Base-by-base conservation (phyloP, 148 eudicot species). In the Rhododendron molle region DNA sequence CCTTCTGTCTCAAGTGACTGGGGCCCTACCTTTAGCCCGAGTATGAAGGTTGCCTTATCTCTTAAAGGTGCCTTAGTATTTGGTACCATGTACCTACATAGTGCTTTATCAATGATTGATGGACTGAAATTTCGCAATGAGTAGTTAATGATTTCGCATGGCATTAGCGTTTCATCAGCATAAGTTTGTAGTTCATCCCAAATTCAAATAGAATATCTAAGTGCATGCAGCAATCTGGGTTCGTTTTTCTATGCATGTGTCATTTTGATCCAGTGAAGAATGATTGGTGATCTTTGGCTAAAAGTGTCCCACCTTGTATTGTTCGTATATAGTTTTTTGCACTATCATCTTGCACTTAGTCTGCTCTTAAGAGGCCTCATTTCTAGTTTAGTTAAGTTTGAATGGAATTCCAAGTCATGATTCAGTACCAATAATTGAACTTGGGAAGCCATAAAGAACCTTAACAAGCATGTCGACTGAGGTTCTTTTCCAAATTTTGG, bases 251-350 rank as follows among this genome's bases (percentile, higher is more conserved):
- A 60, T 54, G 78, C 49, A 46, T 30, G 73, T 54, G 30, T n/a
- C 21, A 78, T 3, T 85, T 60, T 62, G 60, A 77, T 74, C 76
- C 12, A 85, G 9, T 60, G 86, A 74, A 58, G 58, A 30, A 73
- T 60, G 76, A 79, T 81, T 58, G 47, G n/a, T 71, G 50, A 47
- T 47, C 58, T 80, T 46, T 28, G 52, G 52, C 7, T 23, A 40
- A 32, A 28, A 77, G 18, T 21, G 52, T 77, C 52, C 30, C 4
- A 40, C 43, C 38, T 43, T 23, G 30, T 28, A 34, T 16, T 38
- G n/a, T n/a, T n/a, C n/a, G n/a, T n/a, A n/a, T n/a, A n/a, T n/a
- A n/a, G n/a, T n/a, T n/a, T n/a, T n/a, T n/a, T n/a, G n/a, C n/a
- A n/a, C n/a, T n/a, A n/a, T n/a, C n/a, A n/a, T n/a, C n/a, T n/a